A percentile compares a stretch with the other conserved stretches of the same genome.
Conservation (phyloP, 2,329 filamentous ascomycete species). For the Penicillium expansum region DNA sequence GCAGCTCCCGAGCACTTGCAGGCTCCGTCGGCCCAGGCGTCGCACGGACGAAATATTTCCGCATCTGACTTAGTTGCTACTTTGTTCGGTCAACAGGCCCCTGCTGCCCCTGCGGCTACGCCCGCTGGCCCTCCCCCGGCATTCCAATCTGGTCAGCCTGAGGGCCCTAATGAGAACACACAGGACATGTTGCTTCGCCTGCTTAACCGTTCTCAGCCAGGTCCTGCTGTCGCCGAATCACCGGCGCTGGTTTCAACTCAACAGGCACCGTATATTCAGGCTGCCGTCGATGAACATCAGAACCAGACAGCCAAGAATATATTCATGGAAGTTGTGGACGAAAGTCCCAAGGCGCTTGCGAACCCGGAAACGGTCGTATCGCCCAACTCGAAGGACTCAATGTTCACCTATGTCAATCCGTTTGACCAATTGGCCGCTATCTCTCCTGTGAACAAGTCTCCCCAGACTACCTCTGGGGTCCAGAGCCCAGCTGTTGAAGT, state of each 20-base stretch:
- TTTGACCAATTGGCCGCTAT: conserved; percentile 68
- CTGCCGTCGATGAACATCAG: conserved; percentile 16
- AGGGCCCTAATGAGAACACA: conserved; percentile 56
- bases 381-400: conserved; percentile 37
- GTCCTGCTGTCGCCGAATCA: conserved; percentile 31
- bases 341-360: conserved; percentile 20
- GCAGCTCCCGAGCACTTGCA: conserved; percentile 26
- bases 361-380: conserved; percentile 41
- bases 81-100: conserved; percentile 49
- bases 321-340: conserved; percentile 17
- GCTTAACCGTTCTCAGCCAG: conserved; percentile 67
- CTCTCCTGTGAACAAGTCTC: conserved; percentile 59
- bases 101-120: conserved; percentile 30
- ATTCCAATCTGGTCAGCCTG: conserved; percentile 23
- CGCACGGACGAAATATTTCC: conserved; percentile 46
- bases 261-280: conserved; percentile 29
- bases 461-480: conserved; percentile 46
- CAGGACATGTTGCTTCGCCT: conserved; percentile 84
- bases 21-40: conserved; percentile 28
- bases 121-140: conserved; percentile 27
- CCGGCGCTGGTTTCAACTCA: conserved; percentile 40
- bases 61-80: conserved; percentile 58
- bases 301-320: conserved; percentile 9
- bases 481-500: conserved; percentile 40
- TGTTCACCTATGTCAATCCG: conserved; percentile 70